These are phyloP conservation scores for Candida peoriensis DNA, from an alignment of 805 yeast genomes.

Conservation along the genomic window DNA sequence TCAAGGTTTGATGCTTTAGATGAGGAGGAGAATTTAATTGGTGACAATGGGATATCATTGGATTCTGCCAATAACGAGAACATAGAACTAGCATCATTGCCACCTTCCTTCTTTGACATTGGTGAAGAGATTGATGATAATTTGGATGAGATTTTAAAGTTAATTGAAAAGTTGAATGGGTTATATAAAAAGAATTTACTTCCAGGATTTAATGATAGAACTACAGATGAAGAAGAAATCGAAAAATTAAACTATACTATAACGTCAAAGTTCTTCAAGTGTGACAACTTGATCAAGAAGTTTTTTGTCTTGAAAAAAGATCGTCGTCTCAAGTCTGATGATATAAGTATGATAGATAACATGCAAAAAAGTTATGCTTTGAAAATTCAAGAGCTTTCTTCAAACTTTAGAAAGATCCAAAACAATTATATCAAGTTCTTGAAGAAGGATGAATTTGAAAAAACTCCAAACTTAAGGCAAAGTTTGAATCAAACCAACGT, in stretches of 20 bases:
- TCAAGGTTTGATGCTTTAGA: slow-evolving; percentile 24
- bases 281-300: slow-evolving; percentile 71
- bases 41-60: slow-evolving; percentile 19
- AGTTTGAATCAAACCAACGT: slow-evolving; percentile 2
- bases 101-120: slow-evolving; percentile 76
- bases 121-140: slow-evolving; percentile 66
- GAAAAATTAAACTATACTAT: slow-evolving; percentile 72
- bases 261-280: slow-evolving; percentile 70
- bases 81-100: slow-evolving; percentile 60
- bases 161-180: slow-evolving; percentile 56
- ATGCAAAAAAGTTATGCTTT: slow-evolving; percentile 81
- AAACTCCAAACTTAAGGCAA: slow-evolving; percentile 26
- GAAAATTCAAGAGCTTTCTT: slow-evolving; percentile 72
- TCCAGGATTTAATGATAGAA: slow-evolving; percentile 83
- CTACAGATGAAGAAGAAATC: slow-evolving; percentile 68
- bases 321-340: slow-evolving; percentile 31
- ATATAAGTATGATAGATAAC: slow-evolving; percentile 66
- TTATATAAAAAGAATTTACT: slow-evolving; percentile 77
- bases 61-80: slow-evolving; percentile 25
- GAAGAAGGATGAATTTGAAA: slow-evolving; percentile 71
- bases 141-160: slow-evolving; percentile 44
- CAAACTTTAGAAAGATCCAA: slow-evolving; percentile 80
- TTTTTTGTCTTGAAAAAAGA: slow-evolving; percentile 41
- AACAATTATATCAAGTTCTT: slow-evolving; percentile 82
- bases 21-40: slow-evolving; percentile 28